Conservation (phyloP, 805 yeast species). For the Jamesozyma jinghongensis region DNA sequence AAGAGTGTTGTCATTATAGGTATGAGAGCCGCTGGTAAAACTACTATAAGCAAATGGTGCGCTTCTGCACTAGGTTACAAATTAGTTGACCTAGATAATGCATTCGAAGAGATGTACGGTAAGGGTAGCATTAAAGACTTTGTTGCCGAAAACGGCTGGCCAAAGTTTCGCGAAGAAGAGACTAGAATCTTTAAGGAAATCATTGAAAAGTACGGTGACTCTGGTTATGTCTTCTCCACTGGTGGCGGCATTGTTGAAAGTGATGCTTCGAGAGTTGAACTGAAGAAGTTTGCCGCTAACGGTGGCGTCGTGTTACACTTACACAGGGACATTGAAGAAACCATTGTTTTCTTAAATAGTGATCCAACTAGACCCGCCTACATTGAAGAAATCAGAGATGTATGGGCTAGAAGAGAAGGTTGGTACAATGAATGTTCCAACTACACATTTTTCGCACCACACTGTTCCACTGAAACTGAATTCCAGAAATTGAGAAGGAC, state of each 20-base stretch:
- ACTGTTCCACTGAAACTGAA: slow-evolving; percentile 48
- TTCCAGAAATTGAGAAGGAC: slow-evolving; percentile 48
- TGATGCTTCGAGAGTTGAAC: slow-evolving; percentile 50
- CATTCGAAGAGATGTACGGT: slow-evolving; percentile 46
- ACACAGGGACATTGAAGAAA: slow-evolving; percentile 78
- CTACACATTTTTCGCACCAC: slow-evolving; percentile 66
- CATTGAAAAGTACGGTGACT: slow-evolving; percentile 28
- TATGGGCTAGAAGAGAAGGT: slow-evolving; percentile 73
- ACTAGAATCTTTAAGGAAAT: slow-evolving; percentile 44
- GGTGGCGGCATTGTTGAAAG: slow-evolving; percentile 96
- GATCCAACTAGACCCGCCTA: slow-evolving; percentile 89
- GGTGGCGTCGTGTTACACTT: slow-evolving; percentile 84
- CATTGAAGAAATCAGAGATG: slow-evolving; percentile 65
- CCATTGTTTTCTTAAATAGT: slow-evolving; percentile 58
- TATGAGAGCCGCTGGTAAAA: slow-evolving; percentile 97
- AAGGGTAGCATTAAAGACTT: slow-evolving; percentile 46
- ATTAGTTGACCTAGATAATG: slow-evolving; percentile 67
- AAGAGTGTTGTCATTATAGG: slow-evolving; percentile 73
- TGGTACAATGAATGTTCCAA: slow-evolving; percentile 79
- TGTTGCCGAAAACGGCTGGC: slow-evolving; percentile 73
- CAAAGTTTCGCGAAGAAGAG: slow-evolving; percentile 68
- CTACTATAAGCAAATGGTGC: slow-evolving; percentile 75
- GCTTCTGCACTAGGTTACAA: slow-evolving; percentile 57
- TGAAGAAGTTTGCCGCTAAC: slow-evolving; percentile 43
- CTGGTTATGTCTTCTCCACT: slow-evolving; percentile 70